Conservation (phyloP, 2,329 filamentous ascomycete species). For the Exophiala viscosa region DNA sequence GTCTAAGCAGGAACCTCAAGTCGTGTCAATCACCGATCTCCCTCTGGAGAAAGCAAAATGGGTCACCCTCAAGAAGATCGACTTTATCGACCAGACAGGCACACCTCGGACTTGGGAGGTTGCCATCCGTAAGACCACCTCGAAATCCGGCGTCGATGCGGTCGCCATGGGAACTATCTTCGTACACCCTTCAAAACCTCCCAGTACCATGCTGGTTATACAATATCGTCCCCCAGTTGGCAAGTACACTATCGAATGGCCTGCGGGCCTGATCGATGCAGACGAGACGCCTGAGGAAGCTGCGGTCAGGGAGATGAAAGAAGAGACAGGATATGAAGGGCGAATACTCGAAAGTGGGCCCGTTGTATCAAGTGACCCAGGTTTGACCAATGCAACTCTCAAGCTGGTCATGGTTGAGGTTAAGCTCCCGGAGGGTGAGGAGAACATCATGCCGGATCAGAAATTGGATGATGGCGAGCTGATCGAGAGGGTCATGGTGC, state of each 20-base stretch:
- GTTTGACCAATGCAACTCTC: conserved; percentile 60
- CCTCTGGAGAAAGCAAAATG: conserved; percentile 37
- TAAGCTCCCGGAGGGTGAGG: conserved; percentile 43
- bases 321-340: conserved; percentile 62
- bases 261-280: conserved; percentile 57
- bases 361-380: conserved; percentile 64
- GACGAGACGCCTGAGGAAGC: conserved; percentile 55
- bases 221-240: conserved; percentile 59
- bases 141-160: conserved; percentile 57
- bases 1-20: conserved; percentile 8
- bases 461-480: conserved; percentile 59
- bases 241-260: conserved; percentile 58
- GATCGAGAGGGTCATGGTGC: conserved; percentile 59
- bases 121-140: conserved; percentile 46
- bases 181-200: conserved; percentile 43
- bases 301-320: conserved; percentile 56
- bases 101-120: conserved; percentile 23
- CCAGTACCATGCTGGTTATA: conserved; percentile 49
- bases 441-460: conserved; percentile 53
- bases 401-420: conserved; percentile 60
- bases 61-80: conserved; percentile 38
- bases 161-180: conserved; percentile 56
- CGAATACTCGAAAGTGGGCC: conserved; percentile 55
- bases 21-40: conserved; percentile 19
- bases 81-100: conserved; percentile 22